Evolutionary conservation across 495 filamentous ascomycete genomes (phyloP).

Genomic region (Penicillium turbatum): DNA sequence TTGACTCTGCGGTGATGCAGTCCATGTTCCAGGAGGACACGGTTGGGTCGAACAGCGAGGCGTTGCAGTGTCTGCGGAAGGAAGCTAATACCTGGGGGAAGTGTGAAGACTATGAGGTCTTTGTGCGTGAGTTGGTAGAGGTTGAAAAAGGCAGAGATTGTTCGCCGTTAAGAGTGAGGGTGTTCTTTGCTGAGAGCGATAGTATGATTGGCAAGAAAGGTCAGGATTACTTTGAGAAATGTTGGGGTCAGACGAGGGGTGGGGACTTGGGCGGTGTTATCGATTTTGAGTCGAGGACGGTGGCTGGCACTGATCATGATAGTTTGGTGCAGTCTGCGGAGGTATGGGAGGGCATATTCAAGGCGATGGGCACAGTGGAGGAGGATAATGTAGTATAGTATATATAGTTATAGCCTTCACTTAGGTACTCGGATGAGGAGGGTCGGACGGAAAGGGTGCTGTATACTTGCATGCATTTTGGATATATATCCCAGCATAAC

Average conservation of each 20-base stretch:
- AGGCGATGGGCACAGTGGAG: neutral
- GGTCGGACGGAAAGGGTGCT: too few species aligned
- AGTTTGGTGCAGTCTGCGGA: conserved; percentile 21
- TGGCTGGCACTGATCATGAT: conserved; percentile 30
- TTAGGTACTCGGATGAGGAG: too few species aligned
- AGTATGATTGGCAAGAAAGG: conserved; percentile 29
- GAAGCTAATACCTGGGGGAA: conserved; percentile 22
- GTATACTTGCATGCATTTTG: too few species aligned
- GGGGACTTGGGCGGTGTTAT: conserved; percentile 4
- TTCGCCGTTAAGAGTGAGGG: conserved; percentile 10
- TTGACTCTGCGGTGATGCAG: conserved; percentile 12
- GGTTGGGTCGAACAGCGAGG: conserved; percentile 33
- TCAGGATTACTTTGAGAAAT: conserved; percentile 29
- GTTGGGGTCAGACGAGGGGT: conserved; percentile 20
- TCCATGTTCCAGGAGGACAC: conserved; percentile 28
- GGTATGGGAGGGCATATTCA: conserved; percentile 22
- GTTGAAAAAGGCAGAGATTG: neutral
- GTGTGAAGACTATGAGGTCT: conserved; percentile 29
- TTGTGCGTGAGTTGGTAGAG: conserved; percentile 15
- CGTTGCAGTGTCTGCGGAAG: conserved; percentile 30
- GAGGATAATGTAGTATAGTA: neutral
- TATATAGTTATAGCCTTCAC: too few species aligned
- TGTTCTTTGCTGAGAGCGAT: conserved; percentile 29
- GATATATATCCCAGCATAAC: too few species aligned
- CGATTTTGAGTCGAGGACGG: conserved; percentile 14